These are phyloP conservation scores for Dendrobium nobile DNA, from an alignment of 106 monocot genomes.

Conservation along the genomic window DNA sequence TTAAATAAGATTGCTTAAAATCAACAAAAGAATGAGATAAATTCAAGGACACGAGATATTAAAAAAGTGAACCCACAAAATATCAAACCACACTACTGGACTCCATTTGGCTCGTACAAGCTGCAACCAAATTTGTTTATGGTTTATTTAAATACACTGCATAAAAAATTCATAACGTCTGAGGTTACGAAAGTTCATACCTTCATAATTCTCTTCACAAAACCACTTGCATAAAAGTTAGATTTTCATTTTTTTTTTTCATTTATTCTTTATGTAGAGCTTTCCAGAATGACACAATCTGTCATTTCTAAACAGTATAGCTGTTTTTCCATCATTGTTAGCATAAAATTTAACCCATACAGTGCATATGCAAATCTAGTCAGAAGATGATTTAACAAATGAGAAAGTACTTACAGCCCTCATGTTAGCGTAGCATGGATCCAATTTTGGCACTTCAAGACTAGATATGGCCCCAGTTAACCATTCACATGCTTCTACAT, in stretches of 20 bases:
- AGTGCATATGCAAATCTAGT: neutral
- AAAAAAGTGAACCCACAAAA: conserved; percentile 1
- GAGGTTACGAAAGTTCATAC: neutral
- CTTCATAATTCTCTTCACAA: neutral
- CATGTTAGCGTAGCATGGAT: conserved; percentile 89
- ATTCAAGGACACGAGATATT: neutral
- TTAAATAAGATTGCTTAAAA: neutral
- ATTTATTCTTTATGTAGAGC: neutral
- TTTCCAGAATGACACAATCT: neutral
- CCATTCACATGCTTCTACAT: conserved; percentile 98
- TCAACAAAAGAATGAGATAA: neutral
- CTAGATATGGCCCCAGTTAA: conserved; percentile 59
- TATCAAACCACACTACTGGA: neutral
- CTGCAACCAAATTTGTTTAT: neutral
- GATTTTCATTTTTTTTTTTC: neutral
- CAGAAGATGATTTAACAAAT: neutral
- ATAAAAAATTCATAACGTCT: neutral
- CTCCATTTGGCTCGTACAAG: neutral
- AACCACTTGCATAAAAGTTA: neutral
- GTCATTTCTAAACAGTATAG: neutral
- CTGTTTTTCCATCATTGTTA: neutral
- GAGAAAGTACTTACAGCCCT: conserved; percentile 54
- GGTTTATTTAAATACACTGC: neutral
- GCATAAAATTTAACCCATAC: neutral
- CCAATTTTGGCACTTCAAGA: conserved; percentile 76